These are phyloP conservation scores for Chlamydomonas schloesseri DNA, from an alignment of 139 green algal genomes.

Conservation along the genomic window DNA sequence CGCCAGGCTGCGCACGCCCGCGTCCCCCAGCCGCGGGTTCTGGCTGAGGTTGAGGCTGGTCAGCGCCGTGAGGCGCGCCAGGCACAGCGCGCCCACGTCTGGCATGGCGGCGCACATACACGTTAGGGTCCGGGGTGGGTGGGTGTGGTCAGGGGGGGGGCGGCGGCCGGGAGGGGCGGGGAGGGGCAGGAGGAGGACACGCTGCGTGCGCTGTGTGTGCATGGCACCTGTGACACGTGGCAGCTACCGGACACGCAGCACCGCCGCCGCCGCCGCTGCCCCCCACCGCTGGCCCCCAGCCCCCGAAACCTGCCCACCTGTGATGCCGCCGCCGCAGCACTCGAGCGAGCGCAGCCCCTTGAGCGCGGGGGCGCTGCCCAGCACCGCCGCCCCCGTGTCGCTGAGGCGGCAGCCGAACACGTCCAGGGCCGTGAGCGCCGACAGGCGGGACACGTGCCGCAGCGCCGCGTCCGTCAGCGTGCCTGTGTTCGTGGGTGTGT, in stretches of 20 bases:
- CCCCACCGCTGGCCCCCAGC: not conserved
- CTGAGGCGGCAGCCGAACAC: conserved; percentile 33
- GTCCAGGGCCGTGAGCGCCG: conserved; percentile 10
- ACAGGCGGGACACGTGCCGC: conserved; percentile 3
- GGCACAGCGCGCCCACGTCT: conserved; percentile 26
- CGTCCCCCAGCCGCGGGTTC: conserved; percentile 34
- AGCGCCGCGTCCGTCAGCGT: conserved; percentile 29
- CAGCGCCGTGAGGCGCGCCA: conserved; percentile 37
- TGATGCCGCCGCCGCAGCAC: conserved; percentile 37
- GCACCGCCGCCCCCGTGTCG: conserved; percentile 21
- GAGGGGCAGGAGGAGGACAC: too few species aligned
- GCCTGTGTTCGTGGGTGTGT: conserved; percentile 4
- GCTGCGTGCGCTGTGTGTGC: too few species aligned
- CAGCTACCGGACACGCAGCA: too few species aligned
- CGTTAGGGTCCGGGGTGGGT: too few species aligned
- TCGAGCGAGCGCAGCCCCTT: conserved; percentile 34
- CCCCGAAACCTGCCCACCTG: not conserved
- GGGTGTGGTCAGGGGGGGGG: not conserved
- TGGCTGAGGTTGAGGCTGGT: conserved; percentile 43
- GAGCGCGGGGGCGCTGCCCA: not conserved
- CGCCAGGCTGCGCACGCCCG: conserved; percentile 14
- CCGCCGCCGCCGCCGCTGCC: not conserved
- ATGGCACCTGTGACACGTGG: too few species aligned
- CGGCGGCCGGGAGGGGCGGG: too few species aligned
- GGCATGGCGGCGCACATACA: too few species aligned